Evolutionary conservation across 352 stramenopile genomes (phyloP).

Genomic region (Plasmopara viticola): DNA sequence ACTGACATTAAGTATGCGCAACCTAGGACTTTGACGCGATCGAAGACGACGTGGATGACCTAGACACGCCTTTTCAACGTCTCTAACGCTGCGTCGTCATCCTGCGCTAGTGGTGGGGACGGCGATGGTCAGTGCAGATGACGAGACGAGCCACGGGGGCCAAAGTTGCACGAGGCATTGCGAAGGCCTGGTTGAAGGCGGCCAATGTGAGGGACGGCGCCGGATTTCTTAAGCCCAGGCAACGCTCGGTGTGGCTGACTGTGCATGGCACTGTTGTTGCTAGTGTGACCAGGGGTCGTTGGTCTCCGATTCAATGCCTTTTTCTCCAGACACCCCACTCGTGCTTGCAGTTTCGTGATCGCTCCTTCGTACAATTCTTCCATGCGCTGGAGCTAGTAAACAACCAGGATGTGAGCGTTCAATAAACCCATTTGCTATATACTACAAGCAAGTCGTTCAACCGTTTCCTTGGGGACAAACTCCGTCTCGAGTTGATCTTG

Average conservation of each 20-base stretch:
- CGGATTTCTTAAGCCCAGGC: slow-evolving; percentile 19
- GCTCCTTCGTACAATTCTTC: slow-evolving; percentile 62
- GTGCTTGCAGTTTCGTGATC: slow-evolving; percentile 63
- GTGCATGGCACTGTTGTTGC: slow-evolving; percentile 16
- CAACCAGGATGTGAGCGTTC: neutral
- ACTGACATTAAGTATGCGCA: neutral
- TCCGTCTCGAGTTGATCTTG: slow-evolving; percentile 44
- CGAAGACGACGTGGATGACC: neutral
- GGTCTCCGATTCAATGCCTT: slow-evolving; percentile 30
- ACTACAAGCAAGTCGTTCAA: slow-evolving; percentile 10
- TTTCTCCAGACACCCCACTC: slow-evolving; percentile 50
- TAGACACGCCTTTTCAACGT: neutral
- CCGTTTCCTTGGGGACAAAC: slow-evolving; percentile 45
- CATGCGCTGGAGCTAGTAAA: slow-evolving; percentile 57
- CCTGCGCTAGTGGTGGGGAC: too few species aligned
- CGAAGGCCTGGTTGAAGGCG: slow-evolving; percentile 39
- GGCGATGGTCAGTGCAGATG: too few species aligned
- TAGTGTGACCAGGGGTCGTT: slow-evolving; percentile 21
- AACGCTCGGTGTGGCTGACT: slow-evolving; percentile 14
- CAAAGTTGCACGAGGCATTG: neutral
- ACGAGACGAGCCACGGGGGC: neutral
- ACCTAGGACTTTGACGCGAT: neutral
- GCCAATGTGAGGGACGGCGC: slow-evolving; percentile 47
- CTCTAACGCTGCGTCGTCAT: neutral
- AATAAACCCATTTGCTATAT: neutral